These are phyloP conservation scores for Croton laevigatus DNA, from an alignment of 441 rosid species.

Conservation along the genomic window DNA sequence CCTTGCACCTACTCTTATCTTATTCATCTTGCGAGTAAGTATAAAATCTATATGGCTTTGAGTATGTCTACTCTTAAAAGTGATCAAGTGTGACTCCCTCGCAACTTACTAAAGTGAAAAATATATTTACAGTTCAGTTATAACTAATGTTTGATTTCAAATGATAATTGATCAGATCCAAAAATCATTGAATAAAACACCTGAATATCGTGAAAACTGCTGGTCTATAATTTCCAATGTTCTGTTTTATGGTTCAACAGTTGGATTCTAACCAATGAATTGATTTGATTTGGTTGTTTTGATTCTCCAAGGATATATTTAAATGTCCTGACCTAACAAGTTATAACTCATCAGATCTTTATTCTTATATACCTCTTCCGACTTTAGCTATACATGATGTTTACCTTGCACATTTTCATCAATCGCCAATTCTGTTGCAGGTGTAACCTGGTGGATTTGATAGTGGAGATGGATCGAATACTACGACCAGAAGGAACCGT, in stretches of 20 bases:
- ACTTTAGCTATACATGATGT: background rate
- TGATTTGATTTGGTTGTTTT: background rate
- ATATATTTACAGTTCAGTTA: too few species aligned
- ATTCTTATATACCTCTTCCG: too few species aligned
- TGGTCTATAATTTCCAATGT: background rate
- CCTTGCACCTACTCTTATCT: too few species aligned
- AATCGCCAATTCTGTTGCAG: constrained; percentile 39
- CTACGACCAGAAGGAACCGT: constrained; percentile 89
- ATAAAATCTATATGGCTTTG: too few species aligned
- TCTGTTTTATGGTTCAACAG: too few species aligned
- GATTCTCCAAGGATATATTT: background rate
- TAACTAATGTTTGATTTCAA: background rate
- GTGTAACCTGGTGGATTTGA: constrained; percentile 80
- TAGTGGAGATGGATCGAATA: constrained; percentile 93
- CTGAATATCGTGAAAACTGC: background rate
- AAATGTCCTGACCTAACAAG: background rate
- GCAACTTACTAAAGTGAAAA: background rate
- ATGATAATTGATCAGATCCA: background rate
- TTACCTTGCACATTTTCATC: constrained; percentile 9
- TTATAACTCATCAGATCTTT: background rate
- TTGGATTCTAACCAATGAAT: background rate
- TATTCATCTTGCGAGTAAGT: too few species aligned
- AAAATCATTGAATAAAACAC: background rate
- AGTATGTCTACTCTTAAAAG: too few species aligned
- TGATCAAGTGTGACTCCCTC: too few species aligned